These are phyloP conservation scores for Claviceps digitariae DNA, from an alignment of 2,329 filamentous ascomycete genomes.

Conservation along the genomic window DNA sequence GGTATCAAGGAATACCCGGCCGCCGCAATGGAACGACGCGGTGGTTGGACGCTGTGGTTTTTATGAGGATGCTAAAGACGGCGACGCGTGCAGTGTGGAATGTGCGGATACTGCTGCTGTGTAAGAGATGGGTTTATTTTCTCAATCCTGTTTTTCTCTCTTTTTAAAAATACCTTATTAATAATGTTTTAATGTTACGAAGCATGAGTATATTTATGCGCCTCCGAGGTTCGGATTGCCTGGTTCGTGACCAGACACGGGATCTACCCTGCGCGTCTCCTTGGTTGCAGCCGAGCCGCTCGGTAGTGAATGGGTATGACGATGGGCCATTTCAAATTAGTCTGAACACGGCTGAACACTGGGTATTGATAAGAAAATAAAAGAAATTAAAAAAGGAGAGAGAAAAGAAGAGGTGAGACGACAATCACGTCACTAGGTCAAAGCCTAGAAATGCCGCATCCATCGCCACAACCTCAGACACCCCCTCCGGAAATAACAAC, in stretches of 20 bases:
- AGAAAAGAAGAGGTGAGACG: too few species aligned
- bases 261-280: neutral
- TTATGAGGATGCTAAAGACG: neutral
- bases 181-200: neutral
- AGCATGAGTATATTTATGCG: neutral
- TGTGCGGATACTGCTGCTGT: neutral
- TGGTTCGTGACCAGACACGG: neutral
- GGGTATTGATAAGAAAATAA: too few species aligned
- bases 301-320: too few species aligned
- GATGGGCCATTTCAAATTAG: neutral
- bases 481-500: too few species aligned
- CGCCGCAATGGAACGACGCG: neutral
- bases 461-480: too few species aligned
- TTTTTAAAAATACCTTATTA: neutral
- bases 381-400: too few species aligned
- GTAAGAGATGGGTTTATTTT: neutral
- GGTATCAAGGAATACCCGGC: neutral
- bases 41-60: neutral
- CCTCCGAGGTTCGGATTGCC: neutral
- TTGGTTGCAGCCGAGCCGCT: neutral
- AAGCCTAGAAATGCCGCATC: too few species aligned
- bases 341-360: too few species aligned
- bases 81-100: neutral
- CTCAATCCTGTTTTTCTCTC: neutral
- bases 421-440: too few species aligned